Base-by-base conservation (phyloP, 352 stramenopile genomes). In the Globisporangium nunn region DNA sequence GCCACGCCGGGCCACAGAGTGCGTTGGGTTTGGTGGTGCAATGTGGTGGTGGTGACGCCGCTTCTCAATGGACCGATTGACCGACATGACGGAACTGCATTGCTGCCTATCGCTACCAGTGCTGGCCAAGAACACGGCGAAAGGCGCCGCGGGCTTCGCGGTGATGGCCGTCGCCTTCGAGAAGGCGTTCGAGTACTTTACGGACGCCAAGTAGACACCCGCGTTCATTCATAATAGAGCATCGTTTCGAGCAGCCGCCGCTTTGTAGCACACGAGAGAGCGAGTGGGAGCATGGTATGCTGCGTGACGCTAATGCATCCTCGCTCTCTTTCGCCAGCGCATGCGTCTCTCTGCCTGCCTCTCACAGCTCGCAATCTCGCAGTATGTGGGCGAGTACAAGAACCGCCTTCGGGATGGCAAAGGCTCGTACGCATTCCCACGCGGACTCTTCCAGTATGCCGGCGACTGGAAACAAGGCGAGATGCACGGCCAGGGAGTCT, bases 131-230 rank as follows among this genome's bases (percentile, higher is more conserved):
- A 86, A 93, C 58, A 90, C 80, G 33, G 70, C 53, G 43, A 95
- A 95, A 57, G 81, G 85, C 14, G 83, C 81, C 2, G 79, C 76
- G 7, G 79, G 81, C 40, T 95, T 95, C 58, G 81, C 83, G 3
- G 74, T 73, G 50, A 91, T 95, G 77, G 83, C 81, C 31, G 83
- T 92, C 23, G 78, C 92, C 29, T 92, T 95, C 68, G 85, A 95
- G 54, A 93, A 89, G 60, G 78, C 71, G 33, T 81, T 89, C 33
- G 82, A 93, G 63, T 64, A 81, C 53, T 67, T 91, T 11, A 77
- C 65, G 4, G 65, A 62, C 39, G 69, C 47, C n/a, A 54, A 49
- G 46, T 12, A 68, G 61, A 4, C n/a, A 37, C 33, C 33, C 6
- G 33, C 10, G 33, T 37, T 37, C 10, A 37, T 5, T 37, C 6